Evolutionary conservation across 148 eudicot species (phyloP), one percentile per base, ranked within the genome.

Genomic region (Diospyros lotus): DNA sequence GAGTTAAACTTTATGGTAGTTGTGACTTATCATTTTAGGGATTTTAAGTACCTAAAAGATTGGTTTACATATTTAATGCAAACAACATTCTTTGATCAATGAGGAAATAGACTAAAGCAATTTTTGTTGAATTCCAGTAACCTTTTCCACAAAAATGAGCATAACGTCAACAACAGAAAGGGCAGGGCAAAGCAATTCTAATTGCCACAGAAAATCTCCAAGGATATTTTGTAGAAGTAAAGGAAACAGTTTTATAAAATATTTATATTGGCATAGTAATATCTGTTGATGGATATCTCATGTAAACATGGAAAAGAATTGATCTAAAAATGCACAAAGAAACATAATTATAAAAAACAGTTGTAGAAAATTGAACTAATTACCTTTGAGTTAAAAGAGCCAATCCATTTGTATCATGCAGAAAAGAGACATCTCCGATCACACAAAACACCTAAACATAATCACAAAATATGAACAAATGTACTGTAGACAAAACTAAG

Each of bases 371-470:
- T 10, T 28, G 28, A 28, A 28, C 0, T 28, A 28, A 7, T 66
- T 82, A 92, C 98, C 91, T 85, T 68, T 85, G 84, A 71, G 78
- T 86, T 69, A 95, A 76, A 69, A 93, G 83, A 69, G 99, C 82
- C 86, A 95, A 73, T 75, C 99, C 99, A 82, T 95, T 95, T 52
- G 99, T 95, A 84, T 95, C 99, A 82, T 95, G 88, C 73, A 95
- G 90, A 81, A 95, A 88, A 51, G 99, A 95, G 77, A 95, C 79
- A 85, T 95, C 99, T 75, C 99, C 99, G 56, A 95, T 64, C 69
- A 95, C 83, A 82, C 92, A 84, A 72, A 93, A 76, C 59, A 93
- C 94, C 99, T 95, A 81, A 76, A 70, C 71, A 70, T 17, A 63
- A 74, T 60, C 71, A 74, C 9, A 67, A 70, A 68, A 6, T 53